These are phyloP conservation scores for Pyrrhoderma lamaoense DNA, from an alignment of 1,284 basidiomycete species.

Conservation along the genomic window DNA sequence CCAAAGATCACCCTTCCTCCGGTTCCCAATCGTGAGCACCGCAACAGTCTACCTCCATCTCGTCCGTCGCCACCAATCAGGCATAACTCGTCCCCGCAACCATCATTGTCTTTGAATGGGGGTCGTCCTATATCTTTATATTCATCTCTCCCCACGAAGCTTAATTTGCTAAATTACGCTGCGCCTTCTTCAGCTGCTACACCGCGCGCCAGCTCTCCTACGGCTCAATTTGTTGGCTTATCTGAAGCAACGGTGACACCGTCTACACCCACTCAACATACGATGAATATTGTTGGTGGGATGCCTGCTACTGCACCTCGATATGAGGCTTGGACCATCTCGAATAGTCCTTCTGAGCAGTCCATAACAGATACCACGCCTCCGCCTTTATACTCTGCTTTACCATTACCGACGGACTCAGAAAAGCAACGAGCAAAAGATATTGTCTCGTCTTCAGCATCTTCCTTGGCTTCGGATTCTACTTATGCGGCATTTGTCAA, in stretches of 20 bases:
- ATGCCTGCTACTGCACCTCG: conserved; percentile 16
- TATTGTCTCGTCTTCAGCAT: conserved; percentile 10
- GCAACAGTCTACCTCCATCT: conserved; percentile 7
- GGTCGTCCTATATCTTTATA: conserved; percentile 7
- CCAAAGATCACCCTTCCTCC: conserved; percentile 12
- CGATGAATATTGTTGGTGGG: conserved; percentile 14
- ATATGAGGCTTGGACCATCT: conserved; percentile 11
- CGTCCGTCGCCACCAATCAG: conserved; percentile 7
- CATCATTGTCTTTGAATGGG: conserved; percentile 5
- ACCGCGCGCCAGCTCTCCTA: neutral
- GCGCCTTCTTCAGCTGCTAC: conserved; percentile 33
- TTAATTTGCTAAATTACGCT: conserved; percentile 46
- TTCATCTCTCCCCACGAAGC: conserved; percentile 26
- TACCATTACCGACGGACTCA: conserved; percentile 5
- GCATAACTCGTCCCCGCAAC: conserved; percentile 14
- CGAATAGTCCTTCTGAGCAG: conserved; percentile 9
- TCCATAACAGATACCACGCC: conserved; percentile 12
- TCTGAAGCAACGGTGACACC: conserved; percentile 3
- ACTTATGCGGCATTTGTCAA: conserved; percentile 19
- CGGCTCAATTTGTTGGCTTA: conserved; percentile 6
- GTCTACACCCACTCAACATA: neutral
- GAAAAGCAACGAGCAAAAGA: conserved; percentile 15
- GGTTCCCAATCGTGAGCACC: conserved; percentile 5
- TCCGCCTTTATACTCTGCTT: conserved; percentile 12
- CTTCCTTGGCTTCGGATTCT: conserved; percentile 11